Evolutionary conservation across 257 asterid species (phyloP), one percentile per base, ranked within the genome.

Genomic region (Knoxia roxburghii): DNA sequence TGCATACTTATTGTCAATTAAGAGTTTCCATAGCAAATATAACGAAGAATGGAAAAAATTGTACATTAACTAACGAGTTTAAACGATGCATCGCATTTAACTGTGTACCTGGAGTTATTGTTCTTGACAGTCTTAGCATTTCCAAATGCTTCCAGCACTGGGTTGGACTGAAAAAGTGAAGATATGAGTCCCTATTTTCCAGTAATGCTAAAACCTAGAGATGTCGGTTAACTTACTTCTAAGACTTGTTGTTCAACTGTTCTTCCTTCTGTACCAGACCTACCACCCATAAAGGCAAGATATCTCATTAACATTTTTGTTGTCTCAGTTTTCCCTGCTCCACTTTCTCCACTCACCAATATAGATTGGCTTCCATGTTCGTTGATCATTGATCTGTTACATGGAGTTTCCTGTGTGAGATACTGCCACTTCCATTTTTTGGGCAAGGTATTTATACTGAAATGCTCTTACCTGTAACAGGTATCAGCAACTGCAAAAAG

Each of bases 341-440:
- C 98, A 66, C 97, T 89, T 78, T 93, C 98, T 73, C 98, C 98
- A 71, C 97, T 93, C 59, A 93, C 98, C 87, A 93, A 77, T 71
- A 93, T 93, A 43, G 98, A 90, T 70, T 93, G 96, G 87, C 94
- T 93, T 61, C 90, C 95, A 7, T 85, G 91, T 66, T 93, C 98
- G 73, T 93, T 87, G 53, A 81, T 80, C 79, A 92, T 86, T 61
- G 97, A 74, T 86, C 98, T 91, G 89, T 61, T 23, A 26, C 41
- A 65, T 32, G 52, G 59, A 75, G 43, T 49, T 76, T 63, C 59
- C 54, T 52, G 50, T 37, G 43, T 74, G 58, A 43, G 61, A 59
- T 23, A 54, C 32, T 61, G 69, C 27, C 18, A 39, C 20, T 39
- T 55, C 5, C 56, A 26, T 35, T 48, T 18, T 64, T 26, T 17